These are phyloP conservation scores for Lichtheimia corymbifera DNA, from an alignment of 371 early-diverging fungal species.

Conservation along the genomic window DNA sequence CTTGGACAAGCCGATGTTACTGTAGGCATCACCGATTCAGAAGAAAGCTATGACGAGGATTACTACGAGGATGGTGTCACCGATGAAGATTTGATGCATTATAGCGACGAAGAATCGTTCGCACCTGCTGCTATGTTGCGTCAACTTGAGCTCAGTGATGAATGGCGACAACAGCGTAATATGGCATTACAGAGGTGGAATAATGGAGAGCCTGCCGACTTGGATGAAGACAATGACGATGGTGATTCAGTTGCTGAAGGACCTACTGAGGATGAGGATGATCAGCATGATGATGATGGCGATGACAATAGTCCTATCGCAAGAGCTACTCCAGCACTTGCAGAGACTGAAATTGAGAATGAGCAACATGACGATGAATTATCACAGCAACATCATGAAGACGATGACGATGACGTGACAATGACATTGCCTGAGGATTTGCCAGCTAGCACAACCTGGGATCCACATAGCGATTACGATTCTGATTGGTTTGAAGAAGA, in stretches of 20 bases:
- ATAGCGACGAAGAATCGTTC: neutral
- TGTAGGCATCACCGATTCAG: constrained; percentile 6
- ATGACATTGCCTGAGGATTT: too few relatives aligned
- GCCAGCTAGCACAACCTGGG: neutral
- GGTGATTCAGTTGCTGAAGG: neutral
- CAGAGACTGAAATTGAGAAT: neutral
- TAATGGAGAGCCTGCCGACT: neutral
- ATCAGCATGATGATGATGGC: neutral
- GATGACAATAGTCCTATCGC: neutral
- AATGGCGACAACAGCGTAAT: neutral
- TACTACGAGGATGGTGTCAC: constrained; percentile 6
- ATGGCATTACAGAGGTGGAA: neutral
- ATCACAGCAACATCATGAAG: neutral
- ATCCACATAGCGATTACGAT: neutral
- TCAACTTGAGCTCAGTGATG: constrained; percentile 1
- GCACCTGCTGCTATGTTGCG: constrained; percentile 4
- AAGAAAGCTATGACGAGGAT: constrained; percentile 9
- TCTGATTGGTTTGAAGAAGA: constrained; percentile 1
- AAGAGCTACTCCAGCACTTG: neutral
- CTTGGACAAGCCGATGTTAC: constrained; percentile 3
- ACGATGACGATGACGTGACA: neutral
- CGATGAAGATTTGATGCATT: constrained; percentile 1
- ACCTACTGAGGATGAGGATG: neutral
- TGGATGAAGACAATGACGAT: neutral
- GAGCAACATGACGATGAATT: neutral